Conservation (phyloP, 495 filamentous ascomycete genomes). For the Xanthoparmelia taractica region DNA sequence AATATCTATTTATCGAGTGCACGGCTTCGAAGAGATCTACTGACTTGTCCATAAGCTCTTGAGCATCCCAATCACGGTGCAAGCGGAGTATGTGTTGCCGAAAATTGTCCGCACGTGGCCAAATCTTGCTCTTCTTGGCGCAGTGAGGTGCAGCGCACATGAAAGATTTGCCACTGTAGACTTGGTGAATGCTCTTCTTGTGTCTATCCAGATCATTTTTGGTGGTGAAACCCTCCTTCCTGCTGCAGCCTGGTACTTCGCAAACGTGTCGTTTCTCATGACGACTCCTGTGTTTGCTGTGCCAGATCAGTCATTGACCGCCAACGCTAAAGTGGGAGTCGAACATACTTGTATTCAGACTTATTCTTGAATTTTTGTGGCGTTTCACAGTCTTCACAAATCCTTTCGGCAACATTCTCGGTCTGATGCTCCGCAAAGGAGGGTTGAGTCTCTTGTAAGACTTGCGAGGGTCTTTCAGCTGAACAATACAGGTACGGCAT, state of each 20-base stretch:
- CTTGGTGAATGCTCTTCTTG: constrained; percentile 58
- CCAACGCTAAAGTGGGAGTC: no score
- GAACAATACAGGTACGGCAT: constrained; percentile 19
- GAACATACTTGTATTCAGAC: constrained; percentile 32
- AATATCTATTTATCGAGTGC: constrained; percentile 16
- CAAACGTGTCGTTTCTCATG: constrained; percentile 72
- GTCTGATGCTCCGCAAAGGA: constrained; percentile 6
- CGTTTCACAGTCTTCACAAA: constrained; percentile 4
- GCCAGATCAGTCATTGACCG: constrained; percentile 14
- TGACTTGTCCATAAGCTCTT: constrained; percentile 48
- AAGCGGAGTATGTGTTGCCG: constrained; percentile 75
- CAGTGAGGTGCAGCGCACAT: constrained; percentile 60
- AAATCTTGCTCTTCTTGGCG: constrained; percentile 61
- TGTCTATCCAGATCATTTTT: constrained; percentile 73
- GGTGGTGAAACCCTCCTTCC: constrained; percentile 66
- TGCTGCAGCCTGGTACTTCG: constrained; percentile 48
- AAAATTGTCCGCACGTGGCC: constrained; percentile 91
- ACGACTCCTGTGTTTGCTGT: constrained; percentile 73
- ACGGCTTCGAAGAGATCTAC: constrained; percentile 22
- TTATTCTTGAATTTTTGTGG: constrained; percentile 17
- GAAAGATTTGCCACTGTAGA: constrained; percentile 51
- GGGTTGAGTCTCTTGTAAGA: constrained; percentile 20
- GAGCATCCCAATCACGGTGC: constrained; percentile 52
- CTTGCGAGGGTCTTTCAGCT: not conserved
- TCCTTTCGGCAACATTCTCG: constrained; percentile 12